Conservation (phyloP, 805 yeast genomes). For the Metschnikowia lochheadii region DNA sequence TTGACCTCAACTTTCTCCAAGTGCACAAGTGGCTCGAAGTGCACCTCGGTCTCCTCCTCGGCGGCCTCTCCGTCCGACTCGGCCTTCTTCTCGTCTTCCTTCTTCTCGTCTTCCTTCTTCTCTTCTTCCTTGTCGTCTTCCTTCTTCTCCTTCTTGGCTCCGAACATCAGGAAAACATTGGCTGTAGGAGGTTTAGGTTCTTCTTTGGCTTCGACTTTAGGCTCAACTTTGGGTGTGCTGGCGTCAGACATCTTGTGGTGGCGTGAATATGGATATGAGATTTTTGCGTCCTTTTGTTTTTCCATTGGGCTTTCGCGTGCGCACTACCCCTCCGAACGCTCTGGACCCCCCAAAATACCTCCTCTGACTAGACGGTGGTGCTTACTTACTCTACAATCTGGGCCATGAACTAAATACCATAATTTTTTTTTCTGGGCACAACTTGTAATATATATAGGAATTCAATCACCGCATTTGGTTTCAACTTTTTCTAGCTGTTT, state of each 20-base stretch:
- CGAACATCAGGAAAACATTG: constrained; percentile 91
- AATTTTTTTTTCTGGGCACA: background rate
- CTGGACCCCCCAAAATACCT: background rate
- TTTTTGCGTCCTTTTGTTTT: constrained; percentile 2
- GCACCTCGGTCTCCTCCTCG: constrained; percentile 75
- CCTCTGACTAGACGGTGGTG: background rate
- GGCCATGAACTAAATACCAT: background rate
- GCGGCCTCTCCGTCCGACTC: constrained; percentile 56
- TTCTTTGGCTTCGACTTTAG: constrained; percentile 26
- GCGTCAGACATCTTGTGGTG: constrained; percentile 3
- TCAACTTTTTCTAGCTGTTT: background rate
- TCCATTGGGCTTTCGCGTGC: constrained; percentile 2
- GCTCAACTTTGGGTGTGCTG: constrained; percentile 11
- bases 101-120: constrained; percentile 29
- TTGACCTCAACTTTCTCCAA: constrained; percentile 94
- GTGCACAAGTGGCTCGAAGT: constrained; percentile 94
- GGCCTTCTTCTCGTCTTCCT: constrained; percentile 32
- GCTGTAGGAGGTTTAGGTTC: constrained; percentile 66
- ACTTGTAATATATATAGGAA: background rate
- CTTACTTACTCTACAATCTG: no score
- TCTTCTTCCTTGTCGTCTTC: constrained; percentile 31
- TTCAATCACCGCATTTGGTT: background rate
- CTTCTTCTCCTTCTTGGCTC: constrained; percentile 77
- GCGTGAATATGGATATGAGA: background rate
- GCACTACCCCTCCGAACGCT: constrained; percentile 2